Evolutionary conservation across 2,329 filamentous ascomycete species (phyloP), one percentile per base, ranked within the genome.

Genomic region (Cladosporium sp.): DNA sequence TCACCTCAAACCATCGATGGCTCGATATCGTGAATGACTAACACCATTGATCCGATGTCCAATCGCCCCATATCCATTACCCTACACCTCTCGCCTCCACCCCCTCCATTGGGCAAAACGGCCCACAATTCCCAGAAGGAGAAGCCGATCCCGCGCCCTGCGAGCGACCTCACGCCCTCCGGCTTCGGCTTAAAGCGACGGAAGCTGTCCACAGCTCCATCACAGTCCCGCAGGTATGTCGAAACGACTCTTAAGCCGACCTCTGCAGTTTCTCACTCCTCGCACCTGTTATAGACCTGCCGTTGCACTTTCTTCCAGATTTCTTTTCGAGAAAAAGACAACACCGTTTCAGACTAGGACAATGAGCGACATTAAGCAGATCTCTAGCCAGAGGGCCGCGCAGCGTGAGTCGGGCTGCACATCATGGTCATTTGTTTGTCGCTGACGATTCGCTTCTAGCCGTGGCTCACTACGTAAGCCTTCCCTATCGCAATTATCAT

Each of bases 341-440:
- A 37, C 18, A 32, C 32, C 37, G n/a, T 34, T 14, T 18, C 41
- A 55, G 16, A 46, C 44, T 31, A 49, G 56, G 52, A 65, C 61
- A 56, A 74, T 74, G 72, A 67, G 70, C 38, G 71, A 71, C 42
- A 70, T 74, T 50, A 72, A 73, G 66, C 70, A 72, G 55, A 64
- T 74, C 46, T 63, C 67, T 56, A 72, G 71, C 8, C 63, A 65
- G 34, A 67, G 73, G 56, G 72, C 72, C 9, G 70, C 68, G 55
- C 70, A 72, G 53, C 70, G 72, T 74, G 66, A 60, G 70, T 66
- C 8, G 16, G 11, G 37, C 13, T 6, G 43, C 28, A 19, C 34
- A 34, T 51, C 10, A 43, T 33, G 43, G 13, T 46, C 44, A 31
- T 54, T 28, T 5, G 22, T 5, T 28, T 59, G 52, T 66, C 44